Base-by-base conservation (phyloP, 2,329 filamentous ascomycete species). In the Byssoonygena ceratinophila region DNA sequence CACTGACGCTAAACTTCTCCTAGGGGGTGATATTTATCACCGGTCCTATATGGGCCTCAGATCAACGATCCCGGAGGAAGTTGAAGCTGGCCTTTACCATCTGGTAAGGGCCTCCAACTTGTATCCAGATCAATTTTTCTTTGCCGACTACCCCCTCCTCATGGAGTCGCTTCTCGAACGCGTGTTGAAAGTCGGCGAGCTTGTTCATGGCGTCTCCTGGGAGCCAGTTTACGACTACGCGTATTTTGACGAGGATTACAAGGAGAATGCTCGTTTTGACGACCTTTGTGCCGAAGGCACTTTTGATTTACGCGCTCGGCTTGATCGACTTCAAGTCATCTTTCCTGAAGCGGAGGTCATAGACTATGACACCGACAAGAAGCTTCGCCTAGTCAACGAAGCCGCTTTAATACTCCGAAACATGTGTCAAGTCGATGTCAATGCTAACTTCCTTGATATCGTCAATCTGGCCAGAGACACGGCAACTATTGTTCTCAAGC, bases 81-180 rank as follows among this genome's bases (percentile, higher is more conserved):
- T 96, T 61, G 83, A 87, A n/a, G 97, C 94, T 69, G 91, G 89
- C 0, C 74, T 97, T 9, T 88, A 94, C 61, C 91, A 97, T 62
- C 73, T 97, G 3, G 89, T 97, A 55, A 94, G 95, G 66, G 96
- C 97, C 25, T 96, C 90, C 0, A 92, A 84, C 63, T 90, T 97
- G 67, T 81, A 90, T 40, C 91, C 91, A 43, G 92, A 97, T 66
- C 95, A 95, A 68, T 96, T 94, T 70, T 85, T 87, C 55, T 96
- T 97, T 59, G 89, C 94, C 60, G 86, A 87, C 4, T 97, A 96
- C 60, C 84, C 87, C 1, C 84, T 87, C 8, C 76, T 98, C 25
- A 87, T 88, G 0, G 92, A 97, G 67, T 86, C 87, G 2, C 76
- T 98, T 8, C 82, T 94, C 52, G 85, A 89, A 56, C 94, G 94